Conservation (phyloP, 176 grass and related monocot genomes). For the Oropetium thomaeum region DNA sequence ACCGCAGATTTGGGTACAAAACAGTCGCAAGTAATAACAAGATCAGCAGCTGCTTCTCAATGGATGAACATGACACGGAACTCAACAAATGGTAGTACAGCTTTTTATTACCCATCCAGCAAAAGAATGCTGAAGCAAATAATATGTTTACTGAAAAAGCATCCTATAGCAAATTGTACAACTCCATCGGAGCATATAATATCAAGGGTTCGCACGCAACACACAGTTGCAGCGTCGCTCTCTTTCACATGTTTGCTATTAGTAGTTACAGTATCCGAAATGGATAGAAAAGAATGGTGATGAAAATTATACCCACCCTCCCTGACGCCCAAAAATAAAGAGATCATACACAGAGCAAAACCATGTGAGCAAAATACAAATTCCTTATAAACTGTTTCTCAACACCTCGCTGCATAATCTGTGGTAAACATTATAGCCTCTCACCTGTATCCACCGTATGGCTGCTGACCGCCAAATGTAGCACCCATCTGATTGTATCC, state of each 20-base stretch:
- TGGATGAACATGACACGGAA: neutral
- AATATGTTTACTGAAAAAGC: slow-evolving; percentile 32
- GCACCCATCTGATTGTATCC: slow-evolving; percentile 83
- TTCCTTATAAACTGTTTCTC: slow-evolving; percentile 38
- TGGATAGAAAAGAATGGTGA: slow-evolving; percentile 52
- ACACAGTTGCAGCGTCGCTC: slow-evolving; percentile 13
- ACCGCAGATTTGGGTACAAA: neutral
- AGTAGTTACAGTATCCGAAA: slow-evolving; percentile 48
- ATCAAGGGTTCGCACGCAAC: slow-evolving; percentile 32
- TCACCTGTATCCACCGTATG: slow-evolving; percentile 88
- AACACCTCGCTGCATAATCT: neutral
- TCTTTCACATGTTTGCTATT: slow-evolving; percentile 33
- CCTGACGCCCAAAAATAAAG: slow-evolving; percentile 2
- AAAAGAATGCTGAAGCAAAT: slow-evolving; percentile 60
- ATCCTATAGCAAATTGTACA: slow-evolving; percentile 44
- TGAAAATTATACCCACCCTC: slow-evolving; percentile 45
- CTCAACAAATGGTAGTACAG: slow-evolving; percentile 41
- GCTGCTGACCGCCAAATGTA: slow-evolving; percentile 70
- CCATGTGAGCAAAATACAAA: slow-evolving; percentile 34
- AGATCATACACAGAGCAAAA: slow-evolving; percentile 42
- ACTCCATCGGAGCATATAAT: slow-evolving; percentile 35
- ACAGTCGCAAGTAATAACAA: too few relatives aligned
- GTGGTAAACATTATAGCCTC: neutral
- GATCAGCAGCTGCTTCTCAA: too few relatives aligned
- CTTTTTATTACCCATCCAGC: slow-evolving; percentile 65